Evolutionary conservation across 441 rosid genomes (phyloP).

Genomic region (Jatropha podagrica): DNA sequence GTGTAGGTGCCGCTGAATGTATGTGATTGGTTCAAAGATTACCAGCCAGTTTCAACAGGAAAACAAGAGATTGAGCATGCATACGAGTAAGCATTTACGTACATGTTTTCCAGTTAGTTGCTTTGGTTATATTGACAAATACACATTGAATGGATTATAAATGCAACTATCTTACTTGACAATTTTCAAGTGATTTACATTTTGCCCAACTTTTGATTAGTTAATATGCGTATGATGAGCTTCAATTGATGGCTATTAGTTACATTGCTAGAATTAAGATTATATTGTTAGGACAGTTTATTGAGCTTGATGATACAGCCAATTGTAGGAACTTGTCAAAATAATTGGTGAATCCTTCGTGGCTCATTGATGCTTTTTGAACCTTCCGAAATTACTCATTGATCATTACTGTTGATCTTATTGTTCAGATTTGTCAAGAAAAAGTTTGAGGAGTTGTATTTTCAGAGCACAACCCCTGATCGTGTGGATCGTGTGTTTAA

Average conservation of each 20-base stretch:
- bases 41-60: conserved; percentile 78
- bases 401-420: neutral
- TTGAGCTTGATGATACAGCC: neutral
- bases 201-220: neutral
- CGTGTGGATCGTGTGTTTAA: conserved; percentile 92
- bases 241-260: neutral
- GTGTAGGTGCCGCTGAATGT: conserved; percentile 72
- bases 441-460: conserved; percentile 92
- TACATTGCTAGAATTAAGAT: neutral
- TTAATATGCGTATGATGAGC: neutral
- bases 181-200: neutral
- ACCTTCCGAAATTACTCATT: neutral
- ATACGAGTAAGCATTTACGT: conserved; percentile 63
- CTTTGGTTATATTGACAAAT: neutral
- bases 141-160: neutral
- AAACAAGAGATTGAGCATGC: conserved; percentile 94
- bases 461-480: conserved; percentile 81
- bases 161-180: neutral
- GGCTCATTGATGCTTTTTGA: neutral
- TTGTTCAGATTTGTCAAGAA: conserved; percentile 79
- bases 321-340: neutral
- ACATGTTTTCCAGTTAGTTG: neutral
- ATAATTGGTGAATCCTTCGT: neutral
- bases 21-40: conserved; percentile 94
- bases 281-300: neutral